A percentile compares a stretch with the other conserved stretches of the same genome.
These are phyloP conservation scores for Cyclotella atomus DNA, from an alignment of 108 stramenopile genomes.

Conservation along the genomic window DNA sequence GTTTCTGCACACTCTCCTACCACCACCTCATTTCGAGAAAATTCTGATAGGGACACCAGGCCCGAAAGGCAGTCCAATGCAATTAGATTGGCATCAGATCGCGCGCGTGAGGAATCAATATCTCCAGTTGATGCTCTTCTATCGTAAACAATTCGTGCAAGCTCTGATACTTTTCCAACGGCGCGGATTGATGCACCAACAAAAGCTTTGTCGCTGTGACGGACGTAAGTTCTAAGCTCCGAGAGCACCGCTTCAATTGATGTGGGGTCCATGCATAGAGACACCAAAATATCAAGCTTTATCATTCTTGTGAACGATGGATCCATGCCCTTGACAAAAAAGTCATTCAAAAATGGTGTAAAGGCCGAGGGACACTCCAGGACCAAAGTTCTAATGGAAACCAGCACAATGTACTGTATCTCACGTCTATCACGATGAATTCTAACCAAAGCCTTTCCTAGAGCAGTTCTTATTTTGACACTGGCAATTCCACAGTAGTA, in stretches of 20 bases:
- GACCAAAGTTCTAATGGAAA: slow-evolving; percentile 90
- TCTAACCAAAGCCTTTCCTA: slow-evolving; percentile 95
- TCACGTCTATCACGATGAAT: slow-evolving; percentile 94
- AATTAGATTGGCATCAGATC: slow-evolving; percentile 71
- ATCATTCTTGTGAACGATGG: slow-evolving; percentile 91
- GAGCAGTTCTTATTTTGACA: slow-evolving; percentile 66
- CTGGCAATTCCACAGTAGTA: slow-evolving; percentile 93
- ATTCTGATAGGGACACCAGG: slow-evolving; percentile 81
- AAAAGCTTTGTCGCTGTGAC: slow-evolving; percentile 88
- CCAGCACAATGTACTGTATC: slow-evolving; percentile 96
- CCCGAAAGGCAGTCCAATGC: slow-evolving; percentile 88
- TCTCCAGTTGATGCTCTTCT: slow-evolving; percentile 62
- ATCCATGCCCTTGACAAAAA: slow-evolving; percentile 96
- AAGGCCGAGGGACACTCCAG: slow-evolving; percentile 93
- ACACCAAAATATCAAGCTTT: slow-evolving; percentile 95
- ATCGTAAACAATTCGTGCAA: slow-evolving; percentile 81
- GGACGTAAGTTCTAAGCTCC: slow-evolving; percentile 93
- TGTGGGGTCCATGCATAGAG: slow-evolving; percentile 81
- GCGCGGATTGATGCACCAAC: slow-evolving; percentile 89
- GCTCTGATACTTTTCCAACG: slow-evolving; percentile 86
- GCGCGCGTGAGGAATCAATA: slow-evolving; percentile 42
- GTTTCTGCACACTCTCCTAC: slow-evolving; percentile 91
- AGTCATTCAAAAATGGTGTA: slow-evolving; percentile 93
- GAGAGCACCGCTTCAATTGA: slow-evolving; percentile 87
- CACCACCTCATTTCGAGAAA: slow-evolving; percentile 69